These are phyloP conservation scores for Plantago ovata DNA, from an alignment of 257 asterid genomes.

Conservation along the genomic window DNA sequence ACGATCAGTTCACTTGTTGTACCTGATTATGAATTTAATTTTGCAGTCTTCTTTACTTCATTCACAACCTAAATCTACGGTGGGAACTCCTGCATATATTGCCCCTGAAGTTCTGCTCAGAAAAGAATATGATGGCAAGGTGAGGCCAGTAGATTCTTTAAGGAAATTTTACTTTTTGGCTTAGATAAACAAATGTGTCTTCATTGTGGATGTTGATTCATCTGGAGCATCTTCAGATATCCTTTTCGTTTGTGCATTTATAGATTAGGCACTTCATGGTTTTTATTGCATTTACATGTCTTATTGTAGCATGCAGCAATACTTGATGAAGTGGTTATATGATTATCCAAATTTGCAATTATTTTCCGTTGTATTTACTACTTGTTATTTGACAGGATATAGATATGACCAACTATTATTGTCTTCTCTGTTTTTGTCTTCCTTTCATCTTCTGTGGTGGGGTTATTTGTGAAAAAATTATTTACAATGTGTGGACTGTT, in stretches of 20 bases:
- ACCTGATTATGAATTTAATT: slow-evolving; percentile 19
- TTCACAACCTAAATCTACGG: slow-evolving; percentile 92
- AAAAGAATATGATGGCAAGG: slow-evolving; percentile 92
- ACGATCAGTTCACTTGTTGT: neutral
- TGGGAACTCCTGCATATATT: slow-evolving; percentile 89
- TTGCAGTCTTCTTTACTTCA: slow-evolving; percentile 80
- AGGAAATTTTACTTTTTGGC: neutral
- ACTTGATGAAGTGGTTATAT: neutral
- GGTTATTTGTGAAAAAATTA: too few relatives aligned
- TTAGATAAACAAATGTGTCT: neutral
- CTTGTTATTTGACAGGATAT: too few relatives aligned
- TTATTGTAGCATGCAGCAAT: neutral
- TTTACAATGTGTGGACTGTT: too few relatives aligned
- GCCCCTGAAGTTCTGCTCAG: slow-evolving; percentile 82
- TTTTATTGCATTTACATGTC: neutral
- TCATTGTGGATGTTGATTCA: neutral
- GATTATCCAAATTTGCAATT: too few relatives aligned
- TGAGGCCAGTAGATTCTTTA: slow-evolving; percentile 13
- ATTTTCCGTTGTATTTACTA: too few relatives aligned
- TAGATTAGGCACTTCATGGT: neutral
- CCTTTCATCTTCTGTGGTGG: too few relatives aligned
- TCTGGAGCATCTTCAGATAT: too few relatives aligned
- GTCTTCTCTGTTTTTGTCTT: too few relatives aligned
- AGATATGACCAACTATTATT: too few relatives aligned
- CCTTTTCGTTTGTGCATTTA: neutral